Base-by-base conservation (phyloP, 306 rosid genomes). In the Trifolium repens region DNA sequence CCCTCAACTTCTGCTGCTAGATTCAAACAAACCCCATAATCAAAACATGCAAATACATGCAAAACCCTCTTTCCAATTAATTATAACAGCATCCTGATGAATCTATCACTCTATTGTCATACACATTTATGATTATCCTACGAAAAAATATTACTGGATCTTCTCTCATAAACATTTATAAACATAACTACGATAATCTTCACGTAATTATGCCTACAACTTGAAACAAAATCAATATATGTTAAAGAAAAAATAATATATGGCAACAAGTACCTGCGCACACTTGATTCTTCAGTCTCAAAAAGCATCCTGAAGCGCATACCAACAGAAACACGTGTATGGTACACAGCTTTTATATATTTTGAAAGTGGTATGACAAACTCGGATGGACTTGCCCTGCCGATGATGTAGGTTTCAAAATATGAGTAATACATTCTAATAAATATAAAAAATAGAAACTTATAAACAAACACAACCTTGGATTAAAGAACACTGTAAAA, bases 301-400 rank as follows among this genome's bases (percentile, higher is more conserved):
- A 90, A 92, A 73, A 90, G 93, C 97, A 92, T 92, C 82, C 96
- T 87, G 50, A 92, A 92, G 16, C 96, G 97, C 97, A 92, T 88
- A 70, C 97, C 97, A 79, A 92, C 96, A 75, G 97, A 92, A 75
- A 92, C 87, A 35, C 96, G 90, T 57, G 97, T 88, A 80, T 92
- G 96, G 87, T 80, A 92, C 77, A 87, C 93, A 75, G 97, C 96
- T 83, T 92, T 92, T 82, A 90, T 83, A 84, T 88, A 92, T 83
- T 92, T 92, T 42, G 97, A 82, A 44, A 92, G 88, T 35, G 89
- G 93, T 67, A 92, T 89, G 71, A 90, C 93, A 60, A 92, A 92
- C 84, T 92, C 96, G 26, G 96, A 92, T 64, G 93, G 96, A 87
- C 97, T 88, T 84, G 97, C 96, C 93, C 97, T 92, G 93, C 76